These are phyloP conservation scores for Speleostelium caveatum DNA, from an alignment of 78 protist genomes.

Conservation along the genomic window DNA sequence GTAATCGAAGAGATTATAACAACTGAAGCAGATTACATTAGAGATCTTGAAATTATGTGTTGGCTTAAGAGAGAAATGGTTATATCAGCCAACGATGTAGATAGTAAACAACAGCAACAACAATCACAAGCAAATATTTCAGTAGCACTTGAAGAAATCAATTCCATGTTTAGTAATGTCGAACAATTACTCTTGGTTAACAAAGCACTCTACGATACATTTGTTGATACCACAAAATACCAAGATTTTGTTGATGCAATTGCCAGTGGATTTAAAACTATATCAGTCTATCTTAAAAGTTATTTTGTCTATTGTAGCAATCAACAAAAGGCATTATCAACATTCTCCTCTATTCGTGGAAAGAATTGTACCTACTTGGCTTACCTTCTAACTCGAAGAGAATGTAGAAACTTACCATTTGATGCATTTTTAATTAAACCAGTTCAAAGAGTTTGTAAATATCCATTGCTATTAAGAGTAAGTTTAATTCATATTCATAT, in stretches of 20 bases:
- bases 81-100: conserved; percentile 19
- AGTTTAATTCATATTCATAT: no score
- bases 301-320: conserved; percentile 69
- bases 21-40: conserved; percentile 63
- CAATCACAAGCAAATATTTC: neutral
- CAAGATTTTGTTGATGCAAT: conserved; percentile 14
- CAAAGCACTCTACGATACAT: conserved; percentile 24
- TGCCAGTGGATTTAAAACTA: conserved; percentile 27
- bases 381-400: conserved; percentile 58
- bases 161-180: conserved; percentile 62
- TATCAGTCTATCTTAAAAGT: conserved; percentile 37
- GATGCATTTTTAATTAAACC: conserved; percentile 82
- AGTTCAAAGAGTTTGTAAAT: conserved; percentile 79
- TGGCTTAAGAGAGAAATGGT: conserved; percentile 57
- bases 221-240: neutral
- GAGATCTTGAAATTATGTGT: conserved; percentile 71
- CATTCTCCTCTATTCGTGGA: conserved; percentile 28
- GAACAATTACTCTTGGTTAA: conserved; percentile 53
- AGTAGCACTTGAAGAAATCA: conserved; percentile 41
- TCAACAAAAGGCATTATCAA: conserved; percentile 69
- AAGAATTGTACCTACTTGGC: conserved; percentile 60
- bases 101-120: neutral
- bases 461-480: conserved; percentile 76
- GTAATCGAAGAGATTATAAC: conserved; percentile 59
- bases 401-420: conserved; percentile 66